Evolutionary conservation across 306 rosid genomes (phyloP).

Genomic region (Styphnolobium japonicum): DNA sequence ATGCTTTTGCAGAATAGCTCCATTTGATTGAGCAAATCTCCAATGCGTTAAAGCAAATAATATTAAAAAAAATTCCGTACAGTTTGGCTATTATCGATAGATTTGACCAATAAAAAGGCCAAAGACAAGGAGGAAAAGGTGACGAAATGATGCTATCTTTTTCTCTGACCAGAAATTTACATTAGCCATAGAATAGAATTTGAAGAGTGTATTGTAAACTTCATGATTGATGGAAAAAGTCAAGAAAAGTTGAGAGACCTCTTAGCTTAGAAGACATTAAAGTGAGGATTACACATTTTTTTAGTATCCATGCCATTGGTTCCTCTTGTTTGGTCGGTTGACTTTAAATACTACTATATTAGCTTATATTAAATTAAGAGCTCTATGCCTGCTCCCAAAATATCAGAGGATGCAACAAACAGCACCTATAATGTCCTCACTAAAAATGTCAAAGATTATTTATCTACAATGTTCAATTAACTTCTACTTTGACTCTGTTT

Average conservation of each 20-base stretch:
- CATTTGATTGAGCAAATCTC: conserved; percentile 14
- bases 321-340: conserved; percentile 30
- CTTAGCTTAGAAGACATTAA: conserved; percentile 45
- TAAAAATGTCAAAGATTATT: background rate
- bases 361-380: background rate
- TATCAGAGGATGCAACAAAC: background rate
- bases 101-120: conserved; percentile 33
- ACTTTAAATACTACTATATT: background rate
- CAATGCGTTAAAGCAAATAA: conserved; percentile 1
- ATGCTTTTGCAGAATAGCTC: conserved; percentile 24
- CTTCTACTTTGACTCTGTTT: background rate
- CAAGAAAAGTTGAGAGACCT: conserved; percentile 20
- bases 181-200: conserved; percentile 2
- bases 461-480: background rate
- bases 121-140: background rate
- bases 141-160: conserved; percentile 20
- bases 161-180: conserved; percentile 22
- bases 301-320: conserved; percentile 17
- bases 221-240: conserved; percentile 30
- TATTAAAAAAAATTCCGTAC: conserved; percentile 3
- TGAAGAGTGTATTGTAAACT: conserved; percentile 26
- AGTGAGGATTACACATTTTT: conserved; percentile 19
- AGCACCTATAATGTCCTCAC: background rate
- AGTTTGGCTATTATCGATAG: background rate
- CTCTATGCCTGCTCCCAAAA: background rate